Evolutionary conservation across 208 protist genomes (phyloP).

Genomic region (Trypanosoma vivax): DNA sequence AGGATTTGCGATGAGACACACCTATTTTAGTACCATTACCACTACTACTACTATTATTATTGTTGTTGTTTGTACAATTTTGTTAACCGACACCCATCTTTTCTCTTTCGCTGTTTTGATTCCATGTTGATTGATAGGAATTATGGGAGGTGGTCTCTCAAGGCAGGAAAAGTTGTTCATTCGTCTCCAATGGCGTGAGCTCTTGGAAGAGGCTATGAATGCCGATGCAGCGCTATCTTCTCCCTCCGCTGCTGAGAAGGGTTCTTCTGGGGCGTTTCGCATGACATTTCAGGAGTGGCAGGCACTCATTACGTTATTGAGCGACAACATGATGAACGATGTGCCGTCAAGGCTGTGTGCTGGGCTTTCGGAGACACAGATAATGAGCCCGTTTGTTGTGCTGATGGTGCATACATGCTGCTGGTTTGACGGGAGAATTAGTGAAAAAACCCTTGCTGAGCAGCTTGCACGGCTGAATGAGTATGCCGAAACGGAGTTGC

Average conservation of each 20-base stretch:
- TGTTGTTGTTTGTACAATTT: too few species aligned
- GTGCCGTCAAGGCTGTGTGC: constrained; percentile 40
- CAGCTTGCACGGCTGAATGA: constrained; percentile 26
- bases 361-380: constrained; percentile 12
- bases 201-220: constrained; percentile 48
- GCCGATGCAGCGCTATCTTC: constrained; percentile 17
- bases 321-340: constrained; percentile 15
- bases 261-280: constrained; percentile 20
- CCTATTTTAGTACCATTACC: too few species aligned
- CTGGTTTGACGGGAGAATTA: constrained; percentile 44
- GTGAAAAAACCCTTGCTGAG: constrained; percentile 11
- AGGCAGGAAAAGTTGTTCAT: constrained; percentile 71
- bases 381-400: constrained; percentile 45
- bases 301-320: constrained; percentile 42
- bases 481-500: constrained; percentile 12
- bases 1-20: too few species aligned
- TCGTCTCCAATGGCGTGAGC: constrained; percentile 34
- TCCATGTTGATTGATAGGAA: neutral
- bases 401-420: constrained; percentile 56
- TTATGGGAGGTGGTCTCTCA: constrained; percentile 59
- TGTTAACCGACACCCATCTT: neutral
- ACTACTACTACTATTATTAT: too few species aligned
- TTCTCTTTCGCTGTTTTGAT: constrained; percentile 3
- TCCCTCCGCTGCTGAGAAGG: neutral
- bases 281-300: constrained; percentile 75